Evolutionary conservation across 2,329 filamentous ascomycete species (phyloP).

Genomic region (Chaetomium strumarium): DNA sequence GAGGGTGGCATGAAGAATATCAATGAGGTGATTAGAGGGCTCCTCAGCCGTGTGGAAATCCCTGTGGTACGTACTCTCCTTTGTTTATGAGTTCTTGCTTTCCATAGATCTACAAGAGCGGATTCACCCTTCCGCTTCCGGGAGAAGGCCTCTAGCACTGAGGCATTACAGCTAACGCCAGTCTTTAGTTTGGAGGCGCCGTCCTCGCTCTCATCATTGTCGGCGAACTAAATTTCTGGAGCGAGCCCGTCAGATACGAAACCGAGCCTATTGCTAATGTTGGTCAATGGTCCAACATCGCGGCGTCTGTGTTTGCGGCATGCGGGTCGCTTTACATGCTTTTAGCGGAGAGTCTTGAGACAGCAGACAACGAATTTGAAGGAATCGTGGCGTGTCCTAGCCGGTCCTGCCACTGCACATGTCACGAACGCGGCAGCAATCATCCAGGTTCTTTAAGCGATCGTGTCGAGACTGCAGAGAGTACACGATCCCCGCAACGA

Average conservation of each 20-base stretch:
- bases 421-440: conserved; percentile 7
- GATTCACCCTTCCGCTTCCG: too few species aligned
- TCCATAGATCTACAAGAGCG: too few species aligned
- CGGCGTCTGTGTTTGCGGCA: conserved; percentile 51
- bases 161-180: neutral
- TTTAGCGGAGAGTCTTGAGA: conserved; percentile 33
- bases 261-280: conserved; percentile 58
- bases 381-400: conserved; percentile 7
- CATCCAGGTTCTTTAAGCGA: neutral
- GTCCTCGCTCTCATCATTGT: conserved; percentile 54
- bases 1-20: conserved; percentile 45
- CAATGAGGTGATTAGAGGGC: conserved; percentile 48
- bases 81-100: too few species aligned
- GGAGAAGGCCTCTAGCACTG: neutral
- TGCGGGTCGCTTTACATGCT: conserved; percentile 54
- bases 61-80: conserved; percentile 36
- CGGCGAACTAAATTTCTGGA: conserved; percentile 61
- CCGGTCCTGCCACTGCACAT: conserved; percentile 24
- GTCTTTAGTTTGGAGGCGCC: conserved; percentile 43
- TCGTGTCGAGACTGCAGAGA: neutral
- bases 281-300: conserved; percentile 56
- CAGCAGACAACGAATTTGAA: conserved; percentile 14
- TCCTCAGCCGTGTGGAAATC: conserved; percentile 51
- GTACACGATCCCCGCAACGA: neutral
- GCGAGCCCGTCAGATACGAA: conserved; percentile 47